A percentile compares a stretch with the other conserved stretches of the same genome.
These are phyloP conservation scores for Isoetes taiwanensis DNA, from an alignment of 75 land plant genomes.

Conservation along the genomic window DNA sequence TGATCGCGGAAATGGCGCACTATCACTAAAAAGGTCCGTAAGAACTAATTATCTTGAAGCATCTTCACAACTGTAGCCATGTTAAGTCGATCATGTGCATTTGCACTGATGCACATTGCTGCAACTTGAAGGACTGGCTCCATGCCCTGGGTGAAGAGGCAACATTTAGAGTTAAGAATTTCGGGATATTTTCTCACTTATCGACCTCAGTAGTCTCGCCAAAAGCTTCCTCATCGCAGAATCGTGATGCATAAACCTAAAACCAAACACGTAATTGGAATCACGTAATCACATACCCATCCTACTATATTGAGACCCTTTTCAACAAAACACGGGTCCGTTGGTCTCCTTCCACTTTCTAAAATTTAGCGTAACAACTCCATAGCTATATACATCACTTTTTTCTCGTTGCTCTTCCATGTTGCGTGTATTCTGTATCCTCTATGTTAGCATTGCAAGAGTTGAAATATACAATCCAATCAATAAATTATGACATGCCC, in stretches of 20 bases:
- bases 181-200: conserved; percentile 39
- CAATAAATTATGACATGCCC: too few species aligned
- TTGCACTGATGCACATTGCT: conserved; percentile 50
- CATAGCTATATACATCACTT: conserved; percentile 91
- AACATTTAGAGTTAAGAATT: conserved; percentile 51
- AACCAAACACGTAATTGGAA: too few species aligned
- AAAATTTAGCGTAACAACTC: conserved; percentile 77
- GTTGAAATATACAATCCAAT: too few species aligned
- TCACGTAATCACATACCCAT: conserved; percentile 72
- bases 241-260: too few species aligned
- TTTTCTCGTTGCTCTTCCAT: conserved; percentile 87
- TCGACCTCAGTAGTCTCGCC: conserved; percentile 44
- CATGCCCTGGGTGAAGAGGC: conserved; percentile 41
- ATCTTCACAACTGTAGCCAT: conserved; percentile 69
- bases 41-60: too few species aligned
- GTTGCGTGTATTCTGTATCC: conserved; percentile 84
- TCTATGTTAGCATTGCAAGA: too few species aligned
- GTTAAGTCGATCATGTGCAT: conserved; percentile 60
- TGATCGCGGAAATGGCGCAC: too few species aligned
- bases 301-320: conserved; percentile 79
- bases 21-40: too few species aligned
- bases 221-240: too few species aligned
- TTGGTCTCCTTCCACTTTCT: conserved; percentile 88
- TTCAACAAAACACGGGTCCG: conserved; percentile 56
- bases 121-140: conserved; percentile 70